These are phyloP conservation scores for Leptodermis oblonga DNA, from an alignment of 257 asterid genomes.

Conservation along the genomic window DNA sequence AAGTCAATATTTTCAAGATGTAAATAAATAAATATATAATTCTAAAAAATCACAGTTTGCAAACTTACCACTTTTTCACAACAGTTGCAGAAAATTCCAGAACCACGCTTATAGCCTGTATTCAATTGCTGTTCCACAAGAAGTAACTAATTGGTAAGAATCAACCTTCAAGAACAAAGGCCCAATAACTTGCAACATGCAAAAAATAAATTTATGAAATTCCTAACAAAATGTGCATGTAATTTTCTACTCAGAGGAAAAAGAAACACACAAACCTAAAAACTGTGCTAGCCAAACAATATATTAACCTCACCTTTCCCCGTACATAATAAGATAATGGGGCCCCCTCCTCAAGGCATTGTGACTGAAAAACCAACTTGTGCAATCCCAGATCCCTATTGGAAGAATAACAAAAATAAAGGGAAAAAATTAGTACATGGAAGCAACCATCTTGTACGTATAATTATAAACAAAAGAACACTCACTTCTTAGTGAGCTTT, in stretches of 20 bases:
- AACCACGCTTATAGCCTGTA: conserved; percentile 58
- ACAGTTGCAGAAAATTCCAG: conserved; percentile 62
- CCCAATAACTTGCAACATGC: not conserved
- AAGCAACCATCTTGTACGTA: not conserved
- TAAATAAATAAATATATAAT: not conserved
- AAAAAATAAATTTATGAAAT: conserved; percentile 3
- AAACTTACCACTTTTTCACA: conserved; percentile 62
- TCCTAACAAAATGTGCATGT: not conserved
- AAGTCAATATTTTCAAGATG: conserved; percentile 19
- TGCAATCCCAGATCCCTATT: conserved; percentile 82
- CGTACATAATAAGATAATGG: conserved; percentile 53
- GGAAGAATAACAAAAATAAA: conserved; percentile 8
- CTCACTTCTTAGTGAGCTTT: conserved; percentile 77
- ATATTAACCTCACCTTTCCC: conserved; percentile 52
- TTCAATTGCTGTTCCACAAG: conserved; percentile 49
- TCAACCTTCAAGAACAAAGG: conserved; percentile 9
- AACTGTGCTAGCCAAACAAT: conserved; percentile 6
- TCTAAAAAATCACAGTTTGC: not conserved
- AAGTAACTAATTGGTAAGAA: conserved; percentile 17
- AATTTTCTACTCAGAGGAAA: too few species aligned
- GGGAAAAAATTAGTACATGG: not conserved
- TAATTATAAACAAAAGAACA: conserved; percentile 12
- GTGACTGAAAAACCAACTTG: conserved; percentile 55
- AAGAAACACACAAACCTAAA: not conserved
- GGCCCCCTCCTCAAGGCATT: conserved; percentile 67